Evolutionary conservation across 1,284 basidiomycete genomes (phyloP).

Genomic region (Mycena citricolor): DNA sequence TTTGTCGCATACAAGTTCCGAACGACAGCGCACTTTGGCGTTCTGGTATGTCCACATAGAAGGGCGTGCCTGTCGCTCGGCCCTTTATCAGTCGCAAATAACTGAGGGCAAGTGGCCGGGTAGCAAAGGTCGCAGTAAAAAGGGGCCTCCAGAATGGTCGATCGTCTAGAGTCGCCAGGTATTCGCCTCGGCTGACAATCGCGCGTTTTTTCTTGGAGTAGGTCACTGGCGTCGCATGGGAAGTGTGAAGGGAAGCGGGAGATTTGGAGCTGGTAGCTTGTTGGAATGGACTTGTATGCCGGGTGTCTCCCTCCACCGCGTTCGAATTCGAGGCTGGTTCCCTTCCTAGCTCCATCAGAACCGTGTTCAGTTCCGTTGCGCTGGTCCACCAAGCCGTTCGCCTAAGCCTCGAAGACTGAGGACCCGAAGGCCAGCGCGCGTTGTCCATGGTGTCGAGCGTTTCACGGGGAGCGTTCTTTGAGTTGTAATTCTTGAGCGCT

Average conservation of each 20-base stretch:
- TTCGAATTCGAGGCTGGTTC: too few relatives aligned
- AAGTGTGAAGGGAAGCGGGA: too few relatives aligned
- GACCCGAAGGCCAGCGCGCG: conserved; percentile 38
- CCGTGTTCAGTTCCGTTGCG: conserved; percentile 21
- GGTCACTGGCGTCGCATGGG: too few relatives aligned
- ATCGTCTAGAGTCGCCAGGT: conserved; percentile 30
- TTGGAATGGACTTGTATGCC: too few relatives aligned
- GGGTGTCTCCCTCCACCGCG: too few relatives aligned
- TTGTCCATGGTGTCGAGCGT: conserved; percentile 38
- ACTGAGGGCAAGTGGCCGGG: conserved; percentile 43
- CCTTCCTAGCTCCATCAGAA: conserved; percentile 15
- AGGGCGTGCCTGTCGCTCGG: conserved; percentile 37
- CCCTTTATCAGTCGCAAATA: conserved; percentile 36
- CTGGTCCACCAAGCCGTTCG: conserved; percentile 31
- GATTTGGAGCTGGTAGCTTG: too few relatives aligned
- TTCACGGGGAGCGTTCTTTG: conserved; percentile 19
- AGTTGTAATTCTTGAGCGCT: conserved; percentile 34
- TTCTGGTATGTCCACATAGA: conserved; percentile 33
- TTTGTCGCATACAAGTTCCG: conserved; percentile 34
- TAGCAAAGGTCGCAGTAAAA: conserved; percentile 40
- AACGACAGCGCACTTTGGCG: conserved; percentile 28
- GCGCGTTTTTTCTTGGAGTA: too few relatives aligned
- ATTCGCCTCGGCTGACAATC: conserved; percentile 28
- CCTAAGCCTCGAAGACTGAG: conserved; percentile 12
- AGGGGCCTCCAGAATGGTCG: conserved; percentile 44